Evolutionary conservation across 2,329 filamentous ascomycete species (phyloP), one percentile per base, ranked within the genome.

Genomic region (Pezicula radicicola): DNA sequence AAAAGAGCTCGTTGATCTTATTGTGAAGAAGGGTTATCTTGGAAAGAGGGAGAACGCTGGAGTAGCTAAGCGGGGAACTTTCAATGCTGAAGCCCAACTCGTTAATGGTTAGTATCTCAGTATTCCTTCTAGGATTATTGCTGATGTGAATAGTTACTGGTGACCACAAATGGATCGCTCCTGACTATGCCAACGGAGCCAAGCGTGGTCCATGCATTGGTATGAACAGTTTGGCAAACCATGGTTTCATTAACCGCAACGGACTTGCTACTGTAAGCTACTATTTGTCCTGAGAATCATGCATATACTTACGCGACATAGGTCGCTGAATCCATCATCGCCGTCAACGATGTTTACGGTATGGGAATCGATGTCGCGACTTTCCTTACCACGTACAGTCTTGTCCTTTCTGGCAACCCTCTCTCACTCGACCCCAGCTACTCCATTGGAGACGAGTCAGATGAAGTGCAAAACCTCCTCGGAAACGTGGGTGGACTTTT

Each of bases 401-500:
- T 72, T 13, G 67, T 76, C 28, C 73, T 67, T 64, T 69, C 68
- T 27, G 74, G 74, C 5, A 69, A 75, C 46, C 71, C 70, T 18
- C 53, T 77, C 3, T 75, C 75, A 0, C 51, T 75, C 3, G 60
- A 70, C 44, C 72, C 72, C 6, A 67, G 72, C 8, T 74, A 74
- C 56, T 75, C 72, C 2, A 75, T 76, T 41, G 72, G 71, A 13
- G 70, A 68, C 3, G 18, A 48, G 9, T 44, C 51, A 12, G 27
- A 21, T 5, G 27, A 28, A 25, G 21, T 33, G 6, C 28, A 53
- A 19, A 55, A 55, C 35, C 30, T 55, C 9, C 48, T 55, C 30
- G 51, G 51, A 2, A 55, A 55, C n/a, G 64, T 74, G 3, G 71
- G 76, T 64, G 75, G 75, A 6, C 73, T 8, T 72, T 75, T 6